Evolutionary conservation across 2,329 filamentous ascomycete species (phyloP).

Genomic region (Nemania serpens): DNA sequence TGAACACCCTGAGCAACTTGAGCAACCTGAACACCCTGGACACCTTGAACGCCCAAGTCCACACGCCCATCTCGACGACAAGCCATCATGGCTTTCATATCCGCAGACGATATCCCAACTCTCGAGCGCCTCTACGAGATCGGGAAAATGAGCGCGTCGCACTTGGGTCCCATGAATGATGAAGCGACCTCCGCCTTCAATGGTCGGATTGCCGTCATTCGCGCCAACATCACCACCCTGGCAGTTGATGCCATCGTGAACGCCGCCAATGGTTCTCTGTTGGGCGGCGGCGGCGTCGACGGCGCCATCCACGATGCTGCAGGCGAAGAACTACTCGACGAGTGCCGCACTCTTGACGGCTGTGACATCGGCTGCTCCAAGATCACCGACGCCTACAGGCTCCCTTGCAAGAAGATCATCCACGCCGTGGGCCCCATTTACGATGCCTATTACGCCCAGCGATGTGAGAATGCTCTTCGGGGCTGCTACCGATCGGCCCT

Average conservation of each 20-base stretch:
- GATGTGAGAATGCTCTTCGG: conserved; percentile 54
- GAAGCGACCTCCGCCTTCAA: conserved; percentile 57
- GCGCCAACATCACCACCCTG: conserved; percentile 81
- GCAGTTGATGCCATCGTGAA: conserved; percentile 86
- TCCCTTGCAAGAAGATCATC: conserved; percentile 81
- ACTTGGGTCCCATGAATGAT: conserved; percentile 30
- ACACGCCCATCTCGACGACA: neutral
- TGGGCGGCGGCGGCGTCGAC: conserved; percentile 90
- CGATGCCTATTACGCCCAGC: conserved; percentile 44
- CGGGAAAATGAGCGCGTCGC: conserved; percentile 48
- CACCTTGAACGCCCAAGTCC: neutral
- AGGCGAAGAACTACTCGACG: conserved; percentile 67
- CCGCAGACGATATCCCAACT: conserved; percentile 63
- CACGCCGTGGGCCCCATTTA: conserved; percentile 91
- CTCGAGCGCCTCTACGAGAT: conserved; percentile 69
- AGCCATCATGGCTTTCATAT: conserved; percentile 45
- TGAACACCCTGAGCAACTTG: neutral
- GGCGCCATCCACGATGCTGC: conserved; percentile 86
- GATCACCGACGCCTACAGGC: conserved; percentile 76
- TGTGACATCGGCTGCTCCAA: conserved; percentile 80
- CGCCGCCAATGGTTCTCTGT: conserved; percentile 78
- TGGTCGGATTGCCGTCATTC: conserved; percentile 70
- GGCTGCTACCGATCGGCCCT: conserved; percentile 74
- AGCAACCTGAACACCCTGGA: neutral
- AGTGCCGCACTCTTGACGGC: conserved; percentile 73